A percentile compares a stretch with the other conserved stretches of the same genome.
These are phyloP conservation scores for Acacia acuminata DNA, from an alignment of 306 rosid genomes.

Conservation along the genomic window DNA sequence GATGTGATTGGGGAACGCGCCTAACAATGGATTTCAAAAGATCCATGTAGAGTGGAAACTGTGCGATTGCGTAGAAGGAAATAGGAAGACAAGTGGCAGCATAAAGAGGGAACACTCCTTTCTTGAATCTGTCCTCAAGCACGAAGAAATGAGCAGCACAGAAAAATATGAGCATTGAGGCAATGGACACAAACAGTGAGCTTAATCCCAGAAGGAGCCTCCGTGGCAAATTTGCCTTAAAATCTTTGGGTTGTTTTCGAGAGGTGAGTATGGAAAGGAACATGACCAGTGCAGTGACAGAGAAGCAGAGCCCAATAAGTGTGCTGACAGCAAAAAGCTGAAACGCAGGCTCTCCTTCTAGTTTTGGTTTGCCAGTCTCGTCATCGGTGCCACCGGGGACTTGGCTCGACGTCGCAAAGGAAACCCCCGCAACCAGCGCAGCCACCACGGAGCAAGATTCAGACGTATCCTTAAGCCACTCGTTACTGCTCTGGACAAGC, in stretches of 20 bases:
- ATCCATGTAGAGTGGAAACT: slow-evolving; percentile 52
- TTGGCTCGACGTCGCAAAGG: background rate
- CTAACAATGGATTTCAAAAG: slow-evolving; percentile 38
- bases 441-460: slow-evolving; percentile 32
- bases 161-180: slow-evolving; percentile 47
- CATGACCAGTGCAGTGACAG: slow-evolving; percentile 48
- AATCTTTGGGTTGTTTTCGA: slow-evolving; percentile 45
- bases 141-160: slow-evolving; percentile 52
- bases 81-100: no score
- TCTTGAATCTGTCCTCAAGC: slow-evolving; percentile 33
- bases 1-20: slow-evolving; percentile 5
- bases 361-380: slow-evolving; percentile 24
- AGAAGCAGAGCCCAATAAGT: slow-evolving; percentile 50
- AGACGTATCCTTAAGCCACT: slow-evolving; percentile 18
- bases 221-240: slow-evolving; percentile 29
- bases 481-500: background rate
- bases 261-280: slow-evolving; percentile 59
- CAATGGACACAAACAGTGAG: slow-evolving; percentile 53
- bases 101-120: slow-evolving; percentile 20
- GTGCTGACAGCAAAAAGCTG: slow-evolving; percentile 41
- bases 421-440: slow-evolving; percentile 19
- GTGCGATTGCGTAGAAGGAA: slow-evolving; percentile 46
- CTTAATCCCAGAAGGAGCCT: slow-evolving; percentile 50
- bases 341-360: slow-evolving; percentile 37
- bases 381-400: slow-evolving; percentile 25